Evolutionary conservation across 2,329 filamentous ascomycete species (phyloP), one percentile per base, ranked within the genome.

Genomic region (Cordyceps fumosorosea): DNA sequence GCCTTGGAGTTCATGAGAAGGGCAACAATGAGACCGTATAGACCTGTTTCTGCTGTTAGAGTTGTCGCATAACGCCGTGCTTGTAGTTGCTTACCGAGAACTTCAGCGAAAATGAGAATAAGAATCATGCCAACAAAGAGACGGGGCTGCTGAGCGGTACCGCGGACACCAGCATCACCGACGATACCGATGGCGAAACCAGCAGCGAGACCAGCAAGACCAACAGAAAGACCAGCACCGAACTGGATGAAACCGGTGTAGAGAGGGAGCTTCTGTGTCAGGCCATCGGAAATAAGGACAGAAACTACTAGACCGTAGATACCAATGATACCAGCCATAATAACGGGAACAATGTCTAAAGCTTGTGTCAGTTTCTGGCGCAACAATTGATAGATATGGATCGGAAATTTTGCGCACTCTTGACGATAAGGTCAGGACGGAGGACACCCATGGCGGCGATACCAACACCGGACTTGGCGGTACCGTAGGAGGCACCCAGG

Each of bases 251-350:
- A 93, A 64, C 89, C 88, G 62, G 89, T 91, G 79, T 89, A 93
- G 65, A 95, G 83, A 64, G 90, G 82, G 65, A 89, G 78, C 67
- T 85, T 75, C 78, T 93, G 89, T 70, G 81, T 83, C 67, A 95
- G 81, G 71, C 86, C 87, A 76, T 91, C 89, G 73, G 90, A 92
- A 74, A 95, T 91, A 72, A 95, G 80, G 76, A 95, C 90, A 20
- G 90, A 93, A 65, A 93, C 90, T 79, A 95, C 90, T 68, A 95
- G 85, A 72, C 90, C 90, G 81, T 95, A 99, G 78, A 99, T 98
- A 89, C 91, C 95, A 80, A 99, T 98, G 80, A 99, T 99, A 98
- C 95, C 95, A 84, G 95, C 95, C 95, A 99, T 99, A 88, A 99
- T 96, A 80, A 98, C 95, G 76, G 95, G 95, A 68, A 98, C 93